Conservation (phyloP, 225 moss, liverwort and hornwort genomes). For the Ulota crispa region DNA sequence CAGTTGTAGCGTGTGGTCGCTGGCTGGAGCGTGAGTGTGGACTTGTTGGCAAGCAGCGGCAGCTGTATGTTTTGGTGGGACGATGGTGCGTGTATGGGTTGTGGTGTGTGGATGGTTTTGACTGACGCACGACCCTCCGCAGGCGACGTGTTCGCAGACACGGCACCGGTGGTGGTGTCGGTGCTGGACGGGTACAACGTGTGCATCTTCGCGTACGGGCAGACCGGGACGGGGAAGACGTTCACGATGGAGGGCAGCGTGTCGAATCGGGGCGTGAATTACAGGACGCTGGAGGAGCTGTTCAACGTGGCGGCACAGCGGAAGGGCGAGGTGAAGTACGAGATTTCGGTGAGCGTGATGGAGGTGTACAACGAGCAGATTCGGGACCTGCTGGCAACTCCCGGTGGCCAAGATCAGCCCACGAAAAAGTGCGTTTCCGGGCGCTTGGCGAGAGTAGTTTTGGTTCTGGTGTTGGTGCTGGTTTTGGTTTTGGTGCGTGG, state of each 20-base stretch:
- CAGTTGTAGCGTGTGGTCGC: neutral
- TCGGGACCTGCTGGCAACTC: constrained; percentile 73
- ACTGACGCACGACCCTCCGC: constrained; percentile 5
- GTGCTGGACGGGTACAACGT: constrained; percentile 93
- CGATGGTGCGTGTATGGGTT: neutral
- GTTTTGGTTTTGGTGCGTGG: neutral
- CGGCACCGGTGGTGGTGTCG: constrained; percentile 88
- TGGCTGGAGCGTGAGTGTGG: neutral
- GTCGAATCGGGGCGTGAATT: constrained; percentile 85
- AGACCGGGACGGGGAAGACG: constrained; percentile 93
- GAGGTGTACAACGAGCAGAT: constrained; percentile 99
- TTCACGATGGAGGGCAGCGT: constrained; percentile 91
- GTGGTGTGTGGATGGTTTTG: neutral
- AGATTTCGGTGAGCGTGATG: constrained; percentile 77
- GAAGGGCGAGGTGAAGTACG: constrained; percentile 53
- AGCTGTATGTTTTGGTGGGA: neutral
- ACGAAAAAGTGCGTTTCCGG: constrained; percentile 63
- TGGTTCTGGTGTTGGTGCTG: no score
- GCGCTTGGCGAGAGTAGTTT: neutral
- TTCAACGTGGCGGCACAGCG: constrained; percentile 71
- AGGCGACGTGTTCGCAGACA: constrained; percentile 87
- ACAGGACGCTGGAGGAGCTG: constrained; percentile 87
- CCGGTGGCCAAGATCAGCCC: constrained; percentile 62
- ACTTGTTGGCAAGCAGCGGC: neutral
- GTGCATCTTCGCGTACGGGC: constrained; percentile 92